Evolutionary conservation across 2,329 filamentous ascomycete genomes (phyloP).

Genomic region (Stagonosporopsis vannaccii): DNA sequence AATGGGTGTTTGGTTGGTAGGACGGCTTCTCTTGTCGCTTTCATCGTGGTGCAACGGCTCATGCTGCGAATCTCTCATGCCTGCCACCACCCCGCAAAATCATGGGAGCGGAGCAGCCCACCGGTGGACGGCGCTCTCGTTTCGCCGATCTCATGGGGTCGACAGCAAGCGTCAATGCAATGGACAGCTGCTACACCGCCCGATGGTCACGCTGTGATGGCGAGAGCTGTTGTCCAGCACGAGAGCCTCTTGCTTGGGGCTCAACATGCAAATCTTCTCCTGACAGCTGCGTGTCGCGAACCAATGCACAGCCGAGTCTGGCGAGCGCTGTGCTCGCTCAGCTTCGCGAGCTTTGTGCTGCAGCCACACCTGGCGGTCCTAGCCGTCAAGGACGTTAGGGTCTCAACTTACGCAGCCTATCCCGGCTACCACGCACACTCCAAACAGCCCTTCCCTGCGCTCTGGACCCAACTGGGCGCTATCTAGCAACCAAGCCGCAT

Average conservation of each 20-base stretch:
- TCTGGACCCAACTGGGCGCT: conserved; percentile 30
- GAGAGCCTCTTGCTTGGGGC: not conserved
- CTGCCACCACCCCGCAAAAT: conserved; percentile 23
- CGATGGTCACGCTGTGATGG: conserved; percentile 15
- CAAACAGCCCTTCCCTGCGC: conserved; percentile 20
- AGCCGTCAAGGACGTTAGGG: conserved; percentile 19
- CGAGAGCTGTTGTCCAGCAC: conserved; percentile 1
- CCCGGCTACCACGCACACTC: conserved; percentile 27
- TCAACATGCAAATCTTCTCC: not conserved
- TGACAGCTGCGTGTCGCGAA: conserved; percentile 19
- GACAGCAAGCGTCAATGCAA: conserved; percentile 20
- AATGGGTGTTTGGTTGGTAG: conserved; percentile 4
- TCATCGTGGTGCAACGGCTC: conserved; percentile 25
- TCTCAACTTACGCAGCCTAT: conserved; percentile 26
- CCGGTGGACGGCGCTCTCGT: conserved; percentile 33
- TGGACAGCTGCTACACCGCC: conserved; percentile 11
- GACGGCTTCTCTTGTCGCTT: conserved; percentile 5
- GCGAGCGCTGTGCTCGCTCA: conserved; percentile 12
- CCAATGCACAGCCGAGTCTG: conserved; percentile 14
- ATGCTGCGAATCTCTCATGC: conserved; percentile 14
- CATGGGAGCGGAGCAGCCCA: conserved; percentile 12
- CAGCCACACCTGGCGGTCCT: conserved; percentile 22
- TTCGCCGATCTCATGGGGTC: conserved; percentile 35
- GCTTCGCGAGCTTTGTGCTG: conserved; percentile 19
- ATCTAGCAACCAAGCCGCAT: conserved; percentile 27